A percentile compares a stretch with the other conserved stretches of the same genome.
These are phyloP conservation scores for Fusarium guadeloupense DNA, from an alignment of 2,329 filamentous ascomycete genomes.

Conservation along the genomic window DNA sequence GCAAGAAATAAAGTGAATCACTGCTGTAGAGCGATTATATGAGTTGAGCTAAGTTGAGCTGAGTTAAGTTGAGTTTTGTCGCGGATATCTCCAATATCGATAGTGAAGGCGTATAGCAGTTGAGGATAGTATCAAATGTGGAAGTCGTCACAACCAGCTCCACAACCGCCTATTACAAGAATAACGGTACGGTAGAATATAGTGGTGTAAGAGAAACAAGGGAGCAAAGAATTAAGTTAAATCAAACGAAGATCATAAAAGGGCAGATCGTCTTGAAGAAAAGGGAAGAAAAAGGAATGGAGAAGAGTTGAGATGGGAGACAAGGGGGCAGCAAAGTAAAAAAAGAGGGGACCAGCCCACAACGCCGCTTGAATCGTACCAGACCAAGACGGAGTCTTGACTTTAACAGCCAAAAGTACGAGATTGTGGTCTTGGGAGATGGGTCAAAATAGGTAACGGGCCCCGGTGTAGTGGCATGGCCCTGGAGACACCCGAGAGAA, in stretches of 20 bases:
- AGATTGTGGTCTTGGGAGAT: constrained; percentile 5
- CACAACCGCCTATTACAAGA: constrained; percentile 20
- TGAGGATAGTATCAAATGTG: neutral
- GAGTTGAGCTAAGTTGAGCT: neutral
- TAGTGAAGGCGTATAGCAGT: constrained; percentile 5
- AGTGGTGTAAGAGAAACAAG: constrained; percentile 1
- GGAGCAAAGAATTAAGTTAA: constrained; percentile 20
- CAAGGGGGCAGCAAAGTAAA: constrained; percentile 20
- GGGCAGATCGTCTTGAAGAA: constrained; percentile 24
- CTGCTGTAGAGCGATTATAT: constrained; percentile 6
- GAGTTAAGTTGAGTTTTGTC: constrained; percentile 14
- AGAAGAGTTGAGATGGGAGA: constrained; percentile 4
- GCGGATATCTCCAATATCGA: constrained; percentile 24
- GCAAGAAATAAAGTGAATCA: constrained; percentile 22
- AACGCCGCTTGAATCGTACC: constrained; percentile 41
- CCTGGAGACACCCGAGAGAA: constrained; percentile 8
- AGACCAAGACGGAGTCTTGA: constrained; percentile 37
- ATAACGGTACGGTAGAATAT: neutral
- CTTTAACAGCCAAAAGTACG: constrained; percentile 27
- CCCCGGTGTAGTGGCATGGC: constrained; percentile 23
- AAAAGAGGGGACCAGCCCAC: constrained; percentile 42
- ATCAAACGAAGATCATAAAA: constrained; percentile 24
- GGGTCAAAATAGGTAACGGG: constrained; percentile 31
- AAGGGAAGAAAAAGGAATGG: constrained; percentile 22
- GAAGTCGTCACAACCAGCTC: constrained; percentile 5